Percentiles rank a stretch among this genome's conserved stretches.
These are phyloP conservation scores for Paraphoma chrysanthemicola DNA, from an alignment of 2,329 filamentous ascomycete species.

Conservation along the genomic window DNA sequence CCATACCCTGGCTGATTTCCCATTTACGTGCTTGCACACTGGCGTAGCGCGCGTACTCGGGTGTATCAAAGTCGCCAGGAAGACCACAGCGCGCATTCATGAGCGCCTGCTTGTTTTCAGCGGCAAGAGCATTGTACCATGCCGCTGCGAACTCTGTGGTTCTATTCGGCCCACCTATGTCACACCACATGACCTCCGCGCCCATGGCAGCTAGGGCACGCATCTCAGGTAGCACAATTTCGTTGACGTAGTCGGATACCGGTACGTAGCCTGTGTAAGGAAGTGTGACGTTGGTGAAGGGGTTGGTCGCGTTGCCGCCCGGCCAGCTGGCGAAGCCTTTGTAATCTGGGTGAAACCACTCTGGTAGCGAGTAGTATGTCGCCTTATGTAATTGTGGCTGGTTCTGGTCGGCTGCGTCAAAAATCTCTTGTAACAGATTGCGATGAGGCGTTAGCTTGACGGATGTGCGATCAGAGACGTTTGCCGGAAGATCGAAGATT, in stretches of 20 bases:
- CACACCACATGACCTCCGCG: slow-evolving; percentile 57
- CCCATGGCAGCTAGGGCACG: slow-evolving; percentile 48
- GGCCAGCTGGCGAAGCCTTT: slow-evolving; percentile 33
- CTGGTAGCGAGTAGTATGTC: slow-evolving; percentile 54
- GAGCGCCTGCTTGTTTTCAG: slow-evolving; percentile 56
- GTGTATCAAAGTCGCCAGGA: slow-evolving; percentile 65
- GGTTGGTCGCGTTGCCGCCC: not conserved
- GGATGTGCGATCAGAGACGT: slow-evolving; percentile 52
- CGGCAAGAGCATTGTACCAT: slow-evolving; percentile 51
- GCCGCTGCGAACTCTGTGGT: slow-evolving; percentile 50
- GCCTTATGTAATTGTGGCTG: slow-evolving; percentile 53
- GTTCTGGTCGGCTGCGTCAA: slow-evolving; percentile 51
- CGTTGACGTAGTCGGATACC: slow-evolving; percentile 49
- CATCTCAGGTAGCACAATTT: slow-evolving; percentile 54
- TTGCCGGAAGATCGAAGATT: slow-evolving; percentile 49
- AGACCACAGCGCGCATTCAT: slow-evolving; percentile 66
- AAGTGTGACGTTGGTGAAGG: slow-evolving; percentile 51
- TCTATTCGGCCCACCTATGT: slow-evolving; percentile 53
- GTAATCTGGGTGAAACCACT: slow-evolving; percentile 57
- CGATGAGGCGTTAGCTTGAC: slow-evolving; percentile 49
- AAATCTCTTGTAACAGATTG: slow-evolving; percentile 50
- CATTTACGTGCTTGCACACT: slow-evolving; percentile 62
- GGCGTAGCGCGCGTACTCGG: slow-evolving; percentile 62
- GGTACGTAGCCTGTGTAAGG: slow-evolving; percentile 53
- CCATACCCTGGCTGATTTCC: slow-evolving; percentile 66